phyloP scores from a whole-genome alignment of 768 basidiomycete species.

The Paxillus ammoniavirescens region DNA sequence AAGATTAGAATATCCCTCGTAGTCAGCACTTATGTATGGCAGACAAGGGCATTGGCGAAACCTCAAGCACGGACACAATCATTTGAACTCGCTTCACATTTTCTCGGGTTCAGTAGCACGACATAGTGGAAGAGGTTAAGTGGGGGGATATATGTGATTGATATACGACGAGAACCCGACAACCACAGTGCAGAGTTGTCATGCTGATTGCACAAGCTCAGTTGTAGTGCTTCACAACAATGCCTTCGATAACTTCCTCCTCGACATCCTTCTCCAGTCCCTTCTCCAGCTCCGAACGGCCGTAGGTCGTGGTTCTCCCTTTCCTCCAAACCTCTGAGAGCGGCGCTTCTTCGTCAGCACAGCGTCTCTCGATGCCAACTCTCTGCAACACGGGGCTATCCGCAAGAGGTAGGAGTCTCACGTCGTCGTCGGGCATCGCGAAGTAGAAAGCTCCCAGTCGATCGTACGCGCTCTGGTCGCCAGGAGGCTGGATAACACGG shows the following conservation, averaged over 20 bases:
- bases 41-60: too few species aligned
- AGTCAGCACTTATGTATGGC: too few species aligned
- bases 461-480: constrained; percentile 45
- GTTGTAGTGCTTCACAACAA: constrained; percentile 58
- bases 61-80: too few species aligned
- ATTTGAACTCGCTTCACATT: too few species aligned
- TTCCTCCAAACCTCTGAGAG: constrained; percentile 52
- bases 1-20: too few species aligned
- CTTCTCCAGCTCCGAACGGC: constrained; percentile 41
- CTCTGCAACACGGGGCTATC: constrained; percentile 50
- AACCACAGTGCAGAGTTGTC: too few species aligned
- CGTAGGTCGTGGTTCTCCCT: constrained; percentile 50
- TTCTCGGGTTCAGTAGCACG: too few species aligned
- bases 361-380: constrained; percentile 37
- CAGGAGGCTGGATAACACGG: constrained; percentile 56
- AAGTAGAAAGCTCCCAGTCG: constrained; percentile 62
- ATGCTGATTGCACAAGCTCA: constrained; percentile 17
- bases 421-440: constrained; percentile 47
- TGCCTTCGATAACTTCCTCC: constrained; percentile 52
- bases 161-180: too few species aligned
- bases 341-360: constrained; percentile 40
- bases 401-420: constrained; percentile 41
- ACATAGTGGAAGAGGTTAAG: too few species aligned
- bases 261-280: constrained; percentile 43
- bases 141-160: too few species aligned